Evolutionary conservation across 768 basidiomycete genomes (phyloP).

Genomic region (Gymnopilus junonius): DNA sequence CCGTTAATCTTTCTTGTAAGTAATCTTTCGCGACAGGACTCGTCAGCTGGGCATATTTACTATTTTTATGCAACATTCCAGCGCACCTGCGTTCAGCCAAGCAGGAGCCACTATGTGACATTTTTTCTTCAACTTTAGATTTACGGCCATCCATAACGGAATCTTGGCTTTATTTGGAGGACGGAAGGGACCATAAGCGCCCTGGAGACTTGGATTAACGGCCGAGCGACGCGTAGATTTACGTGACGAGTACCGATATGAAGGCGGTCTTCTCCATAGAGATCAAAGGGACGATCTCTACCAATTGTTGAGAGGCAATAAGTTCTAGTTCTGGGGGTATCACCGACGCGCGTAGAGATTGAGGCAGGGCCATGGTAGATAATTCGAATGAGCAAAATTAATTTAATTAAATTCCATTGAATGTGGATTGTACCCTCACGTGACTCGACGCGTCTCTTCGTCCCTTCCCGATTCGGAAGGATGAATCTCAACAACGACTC

Average conservation of each 20-base stretch:
- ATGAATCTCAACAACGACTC: constrained; percentile 2
- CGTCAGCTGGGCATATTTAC: not conserved
- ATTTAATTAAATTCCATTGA: too few relatives aligned
- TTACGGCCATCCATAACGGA: constrained; percentile 96
- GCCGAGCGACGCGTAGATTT: constrained; percentile 7
- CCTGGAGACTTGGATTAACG: constrained; percentile 52
- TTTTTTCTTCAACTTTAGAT: constrained; percentile 93
- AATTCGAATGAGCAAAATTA: not conserved
- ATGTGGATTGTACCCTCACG: too few relatives aligned
- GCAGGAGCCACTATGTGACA: constrained; percentile 90
- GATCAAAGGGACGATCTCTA: constrained; percentile 89
- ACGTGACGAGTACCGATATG: constrained; percentile 67
- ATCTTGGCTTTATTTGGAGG: constrained; percentile 85
- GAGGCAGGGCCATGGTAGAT: constrained; percentile 75
- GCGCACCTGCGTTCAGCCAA: constrained; percentile 87
- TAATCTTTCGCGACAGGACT: constrained; percentile 56
- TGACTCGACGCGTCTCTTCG: constrained; percentile 16
- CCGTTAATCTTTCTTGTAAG: constrained; percentile 71
- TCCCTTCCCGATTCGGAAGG: constrained; percentile 14
- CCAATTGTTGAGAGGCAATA: constrained; percentile 80
- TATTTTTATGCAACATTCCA: not conserved
- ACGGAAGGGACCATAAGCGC: constrained; percentile 89
- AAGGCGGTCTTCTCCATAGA: constrained; percentile 91
- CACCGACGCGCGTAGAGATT: constrained; percentile 67
- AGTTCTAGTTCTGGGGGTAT: constrained; percentile 89